Conservation (phyloP, 129 eudicot species). For the Flaveria robusta region DNA sequence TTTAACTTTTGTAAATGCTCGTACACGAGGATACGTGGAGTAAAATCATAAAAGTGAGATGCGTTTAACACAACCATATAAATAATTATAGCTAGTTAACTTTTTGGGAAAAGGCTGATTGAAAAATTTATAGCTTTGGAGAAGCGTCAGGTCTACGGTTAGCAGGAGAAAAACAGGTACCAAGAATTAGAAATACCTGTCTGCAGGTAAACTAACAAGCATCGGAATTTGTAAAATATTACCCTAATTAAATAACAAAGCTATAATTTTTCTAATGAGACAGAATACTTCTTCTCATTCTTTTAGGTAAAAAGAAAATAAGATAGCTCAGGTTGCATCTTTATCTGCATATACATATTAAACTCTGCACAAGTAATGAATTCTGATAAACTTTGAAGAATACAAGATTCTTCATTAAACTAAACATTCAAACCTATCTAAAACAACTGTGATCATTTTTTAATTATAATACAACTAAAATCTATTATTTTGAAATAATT, state of each 20-base stretch:
- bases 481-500: not conserved
- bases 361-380: not conserved
- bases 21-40: no score
- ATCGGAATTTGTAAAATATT: conserved; percentile 30
- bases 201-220: conserved; percentile 34
- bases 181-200: conserved; percentile 39
- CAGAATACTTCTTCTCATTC: not conserved
- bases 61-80: not conserved
- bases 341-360: no score
- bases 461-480: not conserved
- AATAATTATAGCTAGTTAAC: not conserved
- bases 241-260: conserved; percentile 13
- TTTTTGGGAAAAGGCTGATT: conserved; percentile 27
- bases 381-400: conserved; percentile 1
- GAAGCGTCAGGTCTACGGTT: conserved; percentile 42
- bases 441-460: conserved; percentile 12
- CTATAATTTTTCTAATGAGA: not conserved
- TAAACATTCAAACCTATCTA: not conserved
- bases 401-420: conserved; percentile 14
- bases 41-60: no score
- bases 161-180: conserved; percentile 44
- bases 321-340: not conserved
- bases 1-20: no score
- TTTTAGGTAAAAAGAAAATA: conserved; percentile 14
- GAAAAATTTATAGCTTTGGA: conserved; percentile 27